Percentiles rank a stretch among this genome's conserved stretches.
Conservation (phyloP, 192 early-diverging fungal genomes). For the Podila horticola region DNA sequence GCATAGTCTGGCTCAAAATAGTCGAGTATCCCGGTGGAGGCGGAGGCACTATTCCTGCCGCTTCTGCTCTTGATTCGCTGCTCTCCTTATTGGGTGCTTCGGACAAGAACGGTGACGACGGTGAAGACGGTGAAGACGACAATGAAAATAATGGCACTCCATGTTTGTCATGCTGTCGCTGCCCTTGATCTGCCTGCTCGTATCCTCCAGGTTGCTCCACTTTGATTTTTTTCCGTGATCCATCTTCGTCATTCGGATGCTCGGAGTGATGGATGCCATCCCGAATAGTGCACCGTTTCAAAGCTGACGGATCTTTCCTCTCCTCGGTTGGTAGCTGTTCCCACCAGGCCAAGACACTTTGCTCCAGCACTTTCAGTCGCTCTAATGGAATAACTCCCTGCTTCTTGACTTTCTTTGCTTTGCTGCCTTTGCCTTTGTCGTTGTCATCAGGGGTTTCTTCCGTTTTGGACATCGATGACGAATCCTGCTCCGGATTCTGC, state of each 20-base stretch:
- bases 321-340: neutral
- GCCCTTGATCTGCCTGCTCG: neutral
- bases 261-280: neutral
- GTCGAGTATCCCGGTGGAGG: conserved; percentile 23
- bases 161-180: neutral
- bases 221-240: conserved; percentile 9
- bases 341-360: conserved; percentile 26
- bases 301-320: neutral
- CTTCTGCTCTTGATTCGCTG: neutral
- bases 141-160: neutral
- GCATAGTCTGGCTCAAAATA: conserved; percentile 5
- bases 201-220: neutral
- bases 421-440: conserved; percentile 1
- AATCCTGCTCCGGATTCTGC: neutral
- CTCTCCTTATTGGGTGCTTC: neutral
- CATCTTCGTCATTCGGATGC: neutral
- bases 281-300: conserved; percentile 1
- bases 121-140: neutral
- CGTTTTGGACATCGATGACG: neutral
- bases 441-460: neutral
- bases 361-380: conserved; percentile 21
- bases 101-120: no score
- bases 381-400: conserved; percentile 25
- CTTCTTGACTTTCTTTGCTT: conserved; percentile 22
- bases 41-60: neutral